These are phyloP conservation scores for Leishmania major DNA, from an alignment of 208 protist species.

Conservation along the genomic window DNA sequence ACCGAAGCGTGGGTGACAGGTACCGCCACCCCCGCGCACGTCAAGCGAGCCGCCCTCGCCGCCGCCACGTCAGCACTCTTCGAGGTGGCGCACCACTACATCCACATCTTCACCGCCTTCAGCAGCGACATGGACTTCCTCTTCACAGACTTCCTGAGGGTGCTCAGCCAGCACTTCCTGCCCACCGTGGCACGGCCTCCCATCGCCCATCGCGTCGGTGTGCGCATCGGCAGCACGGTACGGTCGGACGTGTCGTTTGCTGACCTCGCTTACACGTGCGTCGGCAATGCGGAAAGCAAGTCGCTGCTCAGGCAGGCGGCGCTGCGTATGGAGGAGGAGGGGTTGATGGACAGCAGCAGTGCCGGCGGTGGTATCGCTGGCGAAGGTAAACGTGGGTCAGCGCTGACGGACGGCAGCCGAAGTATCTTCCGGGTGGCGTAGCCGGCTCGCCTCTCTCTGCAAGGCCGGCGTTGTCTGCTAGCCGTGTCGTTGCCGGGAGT, in stretches of 20 bases:
- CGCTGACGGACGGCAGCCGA: slow-evolving; percentile 30
- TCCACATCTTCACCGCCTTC: slow-evolving; percentile 73
- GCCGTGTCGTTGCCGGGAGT: not conserved
- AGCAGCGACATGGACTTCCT: slow-evolving; percentile 81
- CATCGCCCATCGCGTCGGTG: slow-evolving; percentile 44
- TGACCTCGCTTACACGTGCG: slow-evolving; percentile 76
- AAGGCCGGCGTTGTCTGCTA: not conserved
- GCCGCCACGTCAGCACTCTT: slow-evolving; percentile 61
- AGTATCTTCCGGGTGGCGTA: slow-evolving; percentile 50
- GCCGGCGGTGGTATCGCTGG: not conserved
- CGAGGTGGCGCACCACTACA: slow-evolving; percentile 50
- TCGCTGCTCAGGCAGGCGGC: slow-evolving; percentile 77
- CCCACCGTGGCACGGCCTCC: slow-evolving; percentile 41
- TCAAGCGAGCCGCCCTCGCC: slow-evolving; percentile 59
- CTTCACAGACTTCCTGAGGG: slow-evolving; percentile 61
- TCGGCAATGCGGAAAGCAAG: slow-evolving; percentile 71
- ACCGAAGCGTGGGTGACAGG: not conserved
- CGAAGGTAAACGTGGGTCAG: not conserved
- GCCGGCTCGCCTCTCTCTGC: not conserved
- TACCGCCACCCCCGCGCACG: slow-evolving; percentile 1
- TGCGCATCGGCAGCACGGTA: slow-evolving; percentile 28
- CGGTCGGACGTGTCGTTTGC: slow-evolving; percentile 59
- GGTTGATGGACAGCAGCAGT: slow-evolving; percentile 8
- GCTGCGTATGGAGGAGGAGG: slow-evolving; percentile 73
- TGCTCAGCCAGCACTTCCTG: slow-evolving; percentile 59